Evolutionary conservation across 2,329 filamentous ascomycete species (phyloP).

Genomic region (Metarhizium brunneum): DNA sequence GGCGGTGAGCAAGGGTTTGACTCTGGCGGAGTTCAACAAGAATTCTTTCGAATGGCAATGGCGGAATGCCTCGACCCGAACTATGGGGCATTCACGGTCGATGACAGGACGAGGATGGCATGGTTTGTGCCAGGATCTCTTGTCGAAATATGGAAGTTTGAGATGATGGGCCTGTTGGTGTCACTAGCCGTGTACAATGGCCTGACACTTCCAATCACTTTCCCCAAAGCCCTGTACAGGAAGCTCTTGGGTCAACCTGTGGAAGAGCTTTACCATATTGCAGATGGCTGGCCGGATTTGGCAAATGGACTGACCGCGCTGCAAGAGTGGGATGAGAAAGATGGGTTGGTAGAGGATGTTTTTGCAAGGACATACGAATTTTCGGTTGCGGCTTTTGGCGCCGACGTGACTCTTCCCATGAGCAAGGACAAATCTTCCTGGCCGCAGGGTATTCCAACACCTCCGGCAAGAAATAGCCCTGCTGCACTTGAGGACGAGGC

Average conservation of each 20-base stretch:
- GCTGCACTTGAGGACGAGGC: constrained; percentile 37
- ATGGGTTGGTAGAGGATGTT: constrained; percentile 71
- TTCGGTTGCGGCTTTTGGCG: constrained; percentile 51
- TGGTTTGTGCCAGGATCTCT: constrained; percentile 82
- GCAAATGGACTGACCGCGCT: constrained; percentile 64
- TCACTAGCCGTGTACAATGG: constrained; percentile 91
- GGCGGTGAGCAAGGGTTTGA: constrained; percentile 88
- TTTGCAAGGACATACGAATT: constrained; percentile 85
- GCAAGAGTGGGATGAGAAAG: constrained; percentile 63
- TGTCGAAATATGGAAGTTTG: constrained; percentile 82
- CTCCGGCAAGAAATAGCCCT: constrained; percentile 20
- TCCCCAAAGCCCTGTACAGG: constrained; percentile 76
- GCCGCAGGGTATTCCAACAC: constrained; percentile 38
- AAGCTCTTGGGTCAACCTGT: constrained; percentile 65
- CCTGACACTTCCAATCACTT: constrained; percentile 79
- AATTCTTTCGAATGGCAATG: constrained; percentile 84
- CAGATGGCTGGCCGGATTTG: constrained; percentile 80
- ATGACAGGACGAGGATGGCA: constrained; percentile 65
- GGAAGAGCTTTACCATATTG: constrained; percentile 64
- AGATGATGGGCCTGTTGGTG: constrained; percentile 79
- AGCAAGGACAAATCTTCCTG: constrained; percentile 30
- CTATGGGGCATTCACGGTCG: constrained; percentile 73
- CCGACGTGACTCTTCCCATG: constrained; percentile 50
- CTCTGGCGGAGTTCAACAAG: constrained; percentile 90
- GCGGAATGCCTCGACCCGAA: constrained; percentile 69